Conservation (phyloP, 768 basidiomycete species). For the Astraeus odoratus region DNA sequence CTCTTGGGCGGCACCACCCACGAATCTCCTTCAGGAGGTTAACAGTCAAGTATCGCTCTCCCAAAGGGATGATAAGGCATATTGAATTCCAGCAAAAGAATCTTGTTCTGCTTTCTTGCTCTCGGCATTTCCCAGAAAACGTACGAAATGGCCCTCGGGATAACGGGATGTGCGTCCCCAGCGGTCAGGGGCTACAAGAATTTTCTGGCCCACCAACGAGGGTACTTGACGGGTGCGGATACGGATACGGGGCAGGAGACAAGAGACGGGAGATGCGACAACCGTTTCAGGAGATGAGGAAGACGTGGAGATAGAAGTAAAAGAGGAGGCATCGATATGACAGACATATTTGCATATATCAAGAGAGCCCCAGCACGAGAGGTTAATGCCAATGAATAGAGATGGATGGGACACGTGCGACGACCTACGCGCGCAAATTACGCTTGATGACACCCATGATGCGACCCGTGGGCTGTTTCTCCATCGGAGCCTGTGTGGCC, state of each 20-base stretch:
- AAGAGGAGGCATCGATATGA: conserved; percentile 86
- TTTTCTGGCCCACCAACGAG: conserved; percentile 82
- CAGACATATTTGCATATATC: conserved; percentile 73
- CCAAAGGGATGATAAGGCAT: conserved; percentile 96
- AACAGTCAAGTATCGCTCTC: conserved; percentile 86
- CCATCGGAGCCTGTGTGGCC: conserved; percentile 28
- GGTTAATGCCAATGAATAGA: background rate
- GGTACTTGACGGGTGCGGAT: conserved; percentile 94
- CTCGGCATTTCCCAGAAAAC: conserved; percentile 83
- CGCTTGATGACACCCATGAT: conserved; percentile 91
- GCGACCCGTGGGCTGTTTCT: conserved; percentile 85
- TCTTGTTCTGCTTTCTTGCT: conserved; percentile 97
- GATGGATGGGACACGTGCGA: conserved; percentile 2
- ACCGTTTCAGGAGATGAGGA: conserved; percentile 86
- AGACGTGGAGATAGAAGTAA: conserved; percentile 69
- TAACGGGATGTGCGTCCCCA: conserved; percentile 87
- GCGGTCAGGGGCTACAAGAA: conserved; percentile 89
- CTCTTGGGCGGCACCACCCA: conserved; percentile 90
- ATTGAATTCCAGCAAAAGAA: conserved; percentile 87
- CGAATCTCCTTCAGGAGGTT: conserved; percentile 81
- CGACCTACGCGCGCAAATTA: conserved; percentile 86
- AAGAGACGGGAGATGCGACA: conserved; percentile 89
- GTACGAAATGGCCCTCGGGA: conserved; percentile 95
- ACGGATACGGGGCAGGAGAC: conserved; percentile 87
- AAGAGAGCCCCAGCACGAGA: background rate